A percentile compares a stretch with the other conserved stretches of the same genome.
phyloP scores from a whole-genome alignment of 371 early-diverging fungal genomes.

The Mortierella sp. region DNA sequence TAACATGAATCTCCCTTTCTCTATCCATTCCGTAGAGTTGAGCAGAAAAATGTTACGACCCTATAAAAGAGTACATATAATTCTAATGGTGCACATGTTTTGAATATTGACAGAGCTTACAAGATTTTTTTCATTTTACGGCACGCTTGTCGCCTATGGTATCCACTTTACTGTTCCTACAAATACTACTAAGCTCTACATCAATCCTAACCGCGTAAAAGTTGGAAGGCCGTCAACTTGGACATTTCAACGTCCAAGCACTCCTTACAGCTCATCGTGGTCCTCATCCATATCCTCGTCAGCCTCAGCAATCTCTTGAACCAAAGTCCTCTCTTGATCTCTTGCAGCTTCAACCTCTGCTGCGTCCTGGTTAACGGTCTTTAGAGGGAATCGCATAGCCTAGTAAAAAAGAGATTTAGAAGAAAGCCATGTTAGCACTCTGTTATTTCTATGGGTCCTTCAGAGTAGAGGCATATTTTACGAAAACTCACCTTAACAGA shows the following conservation, averaged over 20 bases:
- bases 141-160: too few relatives aligned
- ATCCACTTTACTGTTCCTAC: too few relatives aligned
- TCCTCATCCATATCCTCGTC: slow-evolving; percentile 87
- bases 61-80: too few relatives aligned
- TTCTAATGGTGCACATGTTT: too few relatives aligned
- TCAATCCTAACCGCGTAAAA: too few relatives aligned
- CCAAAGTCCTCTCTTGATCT: slow-evolving; percentile 93
- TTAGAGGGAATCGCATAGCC: slow-evolving; percentile 96
- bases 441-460: background rate
- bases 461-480: background rate
- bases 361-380: slow-evolving; percentile 82
- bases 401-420: slow-evolving; percentile 28
- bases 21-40: too few relatives aligned
- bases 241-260: background rate
- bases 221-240: too few relatives aligned
- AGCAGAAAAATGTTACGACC: too few relatives aligned
- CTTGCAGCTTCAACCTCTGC: slow-evolving; percentile 88
- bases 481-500: slow-evolving; percentile 79
- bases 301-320: slow-evolving; percentile 91
- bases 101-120: too few relatives aligned
- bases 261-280: slow-evolving; percentile 54
- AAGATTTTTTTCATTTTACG: too few relatives aligned
- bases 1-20: too few relatives aligned
- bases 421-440: background rate
- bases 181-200: too few relatives aligned